Percentiles rank a stretch among this genome's conserved stretches.
Evolutionary conservation across 179 eudicot species (phyloP).

Genomic region (Heliamphora pulchella): DNA sequence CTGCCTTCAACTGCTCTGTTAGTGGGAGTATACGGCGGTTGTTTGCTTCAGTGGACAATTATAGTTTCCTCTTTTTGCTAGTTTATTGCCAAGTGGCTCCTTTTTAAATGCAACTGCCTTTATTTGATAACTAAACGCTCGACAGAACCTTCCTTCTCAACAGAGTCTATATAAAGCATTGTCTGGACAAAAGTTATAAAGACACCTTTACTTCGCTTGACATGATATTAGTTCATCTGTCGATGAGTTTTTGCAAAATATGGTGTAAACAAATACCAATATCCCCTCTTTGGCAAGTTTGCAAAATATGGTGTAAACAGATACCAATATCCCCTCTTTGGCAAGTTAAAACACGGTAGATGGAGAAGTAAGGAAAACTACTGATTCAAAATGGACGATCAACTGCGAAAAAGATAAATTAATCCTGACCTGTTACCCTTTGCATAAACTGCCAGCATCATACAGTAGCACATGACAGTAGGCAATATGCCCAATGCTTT

Average conservation of each 20-base stretch:
- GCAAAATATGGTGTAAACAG: not conserved
- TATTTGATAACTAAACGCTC: too few species aligned
- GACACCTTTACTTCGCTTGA: too few species aligned
- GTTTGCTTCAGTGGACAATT: too few species aligned
- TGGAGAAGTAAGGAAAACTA: not conserved
- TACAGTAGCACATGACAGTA: slow-evolving; percentile 82
- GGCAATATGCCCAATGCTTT: slow-evolving; percentile 72
- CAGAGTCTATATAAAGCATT: too few species aligned
- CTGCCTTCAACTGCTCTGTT: too few species aligned
- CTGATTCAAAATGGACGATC: not conserved
- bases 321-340: not conserved
- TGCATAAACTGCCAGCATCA: slow-evolving; percentile 88
- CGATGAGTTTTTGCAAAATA: not conserved
- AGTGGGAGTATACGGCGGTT: too few species aligned
- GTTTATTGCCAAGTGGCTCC: too few species aligned
- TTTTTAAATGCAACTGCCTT: too few species aligned
- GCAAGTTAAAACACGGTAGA: not conserved
- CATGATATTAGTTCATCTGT: too few species aligned
- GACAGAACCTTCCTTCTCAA: too few species aligned
- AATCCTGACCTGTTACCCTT: slow-evolving; percentile 64
- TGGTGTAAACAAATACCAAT: not conserved
- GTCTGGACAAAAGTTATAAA: too few species aligned
- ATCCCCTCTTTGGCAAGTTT: not conserved
- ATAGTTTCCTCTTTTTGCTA: too few species aligned
- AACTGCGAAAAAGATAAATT: slow-evolving; percentile 7